Evolutionary conservation across 2,329 filamentous ascomycete genomes (phyloP), one percentile per base, ranked within the genome.

Genomic region (Rachicladosporium sp.): DNA sequence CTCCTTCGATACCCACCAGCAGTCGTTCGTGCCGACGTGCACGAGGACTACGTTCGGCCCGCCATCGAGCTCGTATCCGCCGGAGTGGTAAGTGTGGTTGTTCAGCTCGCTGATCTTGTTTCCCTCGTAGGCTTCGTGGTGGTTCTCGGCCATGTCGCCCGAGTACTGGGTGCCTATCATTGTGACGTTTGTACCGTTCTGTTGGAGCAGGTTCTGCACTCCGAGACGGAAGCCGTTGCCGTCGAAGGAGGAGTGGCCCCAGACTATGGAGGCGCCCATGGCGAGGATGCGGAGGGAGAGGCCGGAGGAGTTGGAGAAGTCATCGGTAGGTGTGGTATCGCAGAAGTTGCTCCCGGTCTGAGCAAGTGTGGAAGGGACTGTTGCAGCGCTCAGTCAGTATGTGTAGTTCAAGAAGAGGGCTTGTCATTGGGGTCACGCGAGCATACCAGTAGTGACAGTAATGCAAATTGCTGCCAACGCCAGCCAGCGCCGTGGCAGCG

Each of bases 221-320:
- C 23, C 36, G 13, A 37, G 36, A 10, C 36, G 36, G 36, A 37
- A 37, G 36, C 36, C 36, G 11, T 37, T 37, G 36, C 36, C 36
- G 13, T 37, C 36, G 29, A 11, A 12, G 4, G 36, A 37, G 30
- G 30, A 29, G 23, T 30, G 36, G 36, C 36, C 36, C 29, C 31
- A 37, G 36, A 37, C 36, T 13, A 37, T 29, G 12, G 36, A 37
- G 36, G 36, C 36, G 29, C 36, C 36, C 36, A 37, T 37, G 36
- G 36, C n/a, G 29, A 37, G 30, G 8, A 37, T 15, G 4, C 21
- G 19, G 8, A 37, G 12, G 29, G 23, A 27, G 7, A 27, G 23
- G 23, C 23, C 23, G 23, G 23, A 27, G 23, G 23, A 27, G 7
- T 27, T 27, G 4, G 23, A 27, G 23, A 27, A 27, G 23, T 27